Evolutionary conservation across 2,329 filamentous ascomycete species (phyloP).

Genomic region (Zasmidium angulare): DNA sequence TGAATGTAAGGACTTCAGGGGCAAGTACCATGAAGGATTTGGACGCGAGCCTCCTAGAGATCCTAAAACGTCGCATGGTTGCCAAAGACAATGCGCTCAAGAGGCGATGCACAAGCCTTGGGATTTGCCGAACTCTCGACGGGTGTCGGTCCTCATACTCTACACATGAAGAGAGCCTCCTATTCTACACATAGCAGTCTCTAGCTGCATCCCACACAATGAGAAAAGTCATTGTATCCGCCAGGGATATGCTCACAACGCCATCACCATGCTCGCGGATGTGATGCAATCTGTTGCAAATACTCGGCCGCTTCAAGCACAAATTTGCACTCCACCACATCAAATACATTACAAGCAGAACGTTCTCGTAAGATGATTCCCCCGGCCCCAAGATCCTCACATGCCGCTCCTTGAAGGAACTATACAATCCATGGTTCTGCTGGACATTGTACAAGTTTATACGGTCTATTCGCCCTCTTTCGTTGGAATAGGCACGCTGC

Average conservation of each 20-base stretch:
- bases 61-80: too few species aligned
- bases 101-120: background rate
- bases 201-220: too few species aligned
- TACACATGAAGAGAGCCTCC: background rate
- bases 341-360: background rate
- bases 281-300: background rate
- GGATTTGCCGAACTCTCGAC: background rate
- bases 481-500: background rate
- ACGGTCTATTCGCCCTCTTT: slow-evolving; percentile 1
- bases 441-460: background rate
- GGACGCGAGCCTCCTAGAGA: too few species aligned
- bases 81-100: too few species aligned
- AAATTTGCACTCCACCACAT: background rate
- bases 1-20: too few species aligned
- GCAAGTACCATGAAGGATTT: too few species aligned
- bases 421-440: too few species aligned
- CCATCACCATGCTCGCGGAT: background rate
- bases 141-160: background rate
- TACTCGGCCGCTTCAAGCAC: background rate
- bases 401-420: background rate
- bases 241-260: background rate
- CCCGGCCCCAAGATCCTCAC: background rate
- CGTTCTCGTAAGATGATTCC: background rate
- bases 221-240: background rate
- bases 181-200: background rate